phyloP scores from a whole-genome alignment of 805 yeast species.

The Debaryomyces hansenii region DNA sequence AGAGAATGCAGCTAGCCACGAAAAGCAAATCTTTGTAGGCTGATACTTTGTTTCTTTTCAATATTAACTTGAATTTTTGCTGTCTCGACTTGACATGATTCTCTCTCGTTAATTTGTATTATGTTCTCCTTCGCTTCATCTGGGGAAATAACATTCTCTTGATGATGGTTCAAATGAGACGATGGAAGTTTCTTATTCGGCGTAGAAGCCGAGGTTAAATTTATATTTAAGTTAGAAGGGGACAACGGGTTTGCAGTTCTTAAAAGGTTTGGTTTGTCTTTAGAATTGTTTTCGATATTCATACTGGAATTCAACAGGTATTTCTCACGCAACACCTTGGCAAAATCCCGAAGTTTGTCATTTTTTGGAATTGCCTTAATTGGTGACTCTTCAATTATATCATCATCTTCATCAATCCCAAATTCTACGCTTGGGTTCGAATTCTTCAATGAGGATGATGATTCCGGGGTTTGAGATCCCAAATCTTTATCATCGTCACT shows the following conservation, averaged over 20 bases:
- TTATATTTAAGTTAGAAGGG: neutral
- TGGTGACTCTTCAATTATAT: slow-evolving; percentile 44
- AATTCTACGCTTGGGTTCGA: slow-evolving; percentile 3
- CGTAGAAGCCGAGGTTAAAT: too few species aligned
- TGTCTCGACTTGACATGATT: neutral
- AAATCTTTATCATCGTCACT: neutral
- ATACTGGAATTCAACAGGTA: slow-evolving; percentile 18
- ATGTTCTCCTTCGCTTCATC: too few species aligned
- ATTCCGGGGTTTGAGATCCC: neutral
- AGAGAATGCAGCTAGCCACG: slow-evolving; percentile 7
- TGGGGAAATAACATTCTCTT: too few species aligned
- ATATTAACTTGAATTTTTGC: neutral
- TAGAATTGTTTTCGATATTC: neutral
- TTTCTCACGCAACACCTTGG: slow-evolving; percentile 18
- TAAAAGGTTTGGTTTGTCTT: neutral
- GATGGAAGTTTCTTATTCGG: too few species aligned
- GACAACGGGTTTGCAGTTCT: neutral
- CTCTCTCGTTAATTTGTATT: too few species aligned
- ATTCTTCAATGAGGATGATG: slow-evolving; percentile 6
- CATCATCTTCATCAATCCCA: slow-evolving; percentile 29
- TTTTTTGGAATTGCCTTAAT: slow-evolving; percentile 16
- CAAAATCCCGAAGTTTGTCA: slow-evolving; percentile 7
- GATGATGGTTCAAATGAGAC: too few species aligned
- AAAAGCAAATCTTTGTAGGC: slow-evolving; percentile 16
- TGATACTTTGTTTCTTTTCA: neutral